A percentile compares a stretch with the other conserved stretches of the same genome.
Evolutionary conservation across 495 filamentous ascomycete species (phyloP).

Genomic region (Penicillium herquei): DNA sequence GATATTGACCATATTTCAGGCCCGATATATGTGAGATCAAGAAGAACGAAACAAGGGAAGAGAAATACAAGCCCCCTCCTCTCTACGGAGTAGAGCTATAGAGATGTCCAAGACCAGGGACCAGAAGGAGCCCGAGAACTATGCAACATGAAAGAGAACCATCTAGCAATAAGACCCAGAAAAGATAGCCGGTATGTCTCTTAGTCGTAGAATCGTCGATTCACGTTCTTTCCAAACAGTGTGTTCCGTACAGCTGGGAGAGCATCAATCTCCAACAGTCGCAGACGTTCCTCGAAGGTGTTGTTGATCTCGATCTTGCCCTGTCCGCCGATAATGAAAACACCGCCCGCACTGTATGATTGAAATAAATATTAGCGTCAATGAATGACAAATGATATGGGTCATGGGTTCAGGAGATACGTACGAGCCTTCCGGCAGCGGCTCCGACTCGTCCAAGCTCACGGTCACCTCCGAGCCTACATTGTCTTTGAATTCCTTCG

Average conservation of each 20-base stretch:
- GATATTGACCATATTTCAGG: constrained; percentile 17
- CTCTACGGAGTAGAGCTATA: constrained; percentile 6
- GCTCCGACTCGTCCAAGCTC: constrained; percentile 74
- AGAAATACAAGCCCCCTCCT: constrained; percentile 1
- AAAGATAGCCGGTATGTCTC: constrained; percentile 8
- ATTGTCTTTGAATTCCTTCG: constrained; percentile 76
- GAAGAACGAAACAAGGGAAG: constrained; percentile 4
- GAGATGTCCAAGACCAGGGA: constrained; percentile 4
- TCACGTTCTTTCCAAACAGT: constrained; percentile 88
- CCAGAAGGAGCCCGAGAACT: constrained; percentile 20
- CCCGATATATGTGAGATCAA: constrained; percentile 5
- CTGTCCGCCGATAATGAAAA: constrained; percentile 72
- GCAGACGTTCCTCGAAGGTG: constrained; percentile 89
- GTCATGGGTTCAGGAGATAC: constrained; percentile 30
- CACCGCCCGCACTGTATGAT: constrained; percentile 72
- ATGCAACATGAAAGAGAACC: constrained; percentile 24
- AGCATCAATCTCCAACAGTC: constrained; percentile 76
- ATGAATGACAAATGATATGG: background rate
- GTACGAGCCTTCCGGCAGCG: constrained; percentile 81
- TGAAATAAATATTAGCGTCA: background rate
- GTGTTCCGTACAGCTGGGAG: constrained; percentile 80
- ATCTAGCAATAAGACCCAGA: constrained; percentile 1
- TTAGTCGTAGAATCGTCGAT: constrained; percentile 91
- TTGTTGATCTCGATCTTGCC: constrained; percentile 99
- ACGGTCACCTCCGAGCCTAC: constrained; percentile 61